Evolutionary conservation across 805 yeast species (phyloP), one percentile per base, ranked within the genome.

Genomic region (Myxozyma udenii): DNA sequence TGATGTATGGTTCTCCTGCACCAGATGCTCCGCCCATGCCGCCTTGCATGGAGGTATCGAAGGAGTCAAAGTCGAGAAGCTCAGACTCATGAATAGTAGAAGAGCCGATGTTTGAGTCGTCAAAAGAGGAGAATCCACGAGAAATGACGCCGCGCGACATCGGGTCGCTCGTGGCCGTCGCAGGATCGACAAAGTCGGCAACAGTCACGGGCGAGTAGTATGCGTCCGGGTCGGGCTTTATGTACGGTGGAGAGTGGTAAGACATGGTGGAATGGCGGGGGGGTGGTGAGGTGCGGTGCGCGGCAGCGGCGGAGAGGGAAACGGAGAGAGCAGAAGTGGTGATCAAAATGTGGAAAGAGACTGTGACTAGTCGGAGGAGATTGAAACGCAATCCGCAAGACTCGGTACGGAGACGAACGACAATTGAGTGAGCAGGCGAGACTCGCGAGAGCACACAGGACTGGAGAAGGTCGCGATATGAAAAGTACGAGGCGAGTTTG

Each of bases 41-140:
- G 39, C 6, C n/a, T 7, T 6, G 7, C 7, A 18, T n/a, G n/a
- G 24, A 4, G 26, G 4, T 22, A 22, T 38, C 41, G 41, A 38
- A 22, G 14, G 26, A 28, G 23, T 51, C 55, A 23, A 51, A 50
- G 19, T 51, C 60, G 32, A 55, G 44, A 45, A 55, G 37, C 33
- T 55, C 60, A 7, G 51, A 48, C 35, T 55, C 60, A 21, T 58
- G 57, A 25, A 55, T 48, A 58, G 48, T 55, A 4, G 58, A 53
- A n/a, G 58, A 48, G 14, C 50, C 28, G 30, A 39, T 11, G 14
- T 50, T 51, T 11, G 49, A 21, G 21, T 54, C 60, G 44, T 48
- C 58, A 21, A 53, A 55, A 11, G 53, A 48, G 11, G 33, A 25
- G 33, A 55, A 55, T 0, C 58, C 60, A 2, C 60, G 44, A 12